Evolutionary conservation across 331 rosid species (phyloP).

Genomic region (Telfairia occidentalis): DNA sequence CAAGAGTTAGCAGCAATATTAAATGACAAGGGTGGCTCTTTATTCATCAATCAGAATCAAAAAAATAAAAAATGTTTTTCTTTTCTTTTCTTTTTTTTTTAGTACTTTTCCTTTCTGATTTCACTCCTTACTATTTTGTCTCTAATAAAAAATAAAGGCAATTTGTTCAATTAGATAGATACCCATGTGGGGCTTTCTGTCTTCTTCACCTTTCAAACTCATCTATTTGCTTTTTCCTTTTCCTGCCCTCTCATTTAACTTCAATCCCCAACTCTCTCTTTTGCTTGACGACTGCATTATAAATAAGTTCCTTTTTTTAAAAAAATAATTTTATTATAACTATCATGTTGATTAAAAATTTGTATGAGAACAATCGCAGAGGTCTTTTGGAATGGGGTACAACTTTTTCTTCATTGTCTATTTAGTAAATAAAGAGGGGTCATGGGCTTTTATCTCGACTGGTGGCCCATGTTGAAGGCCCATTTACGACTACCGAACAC

Average conservation of each 20-base stretch:
- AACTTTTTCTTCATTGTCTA: too few relatives aligned
- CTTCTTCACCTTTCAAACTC: background rate
- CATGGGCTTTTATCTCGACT: background rate
- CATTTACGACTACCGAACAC: background rate
- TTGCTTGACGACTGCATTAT: background rate
- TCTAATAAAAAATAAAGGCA: background rate
- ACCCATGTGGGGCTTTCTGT: background rate
- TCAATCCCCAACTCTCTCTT: background rate
- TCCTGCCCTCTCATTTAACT: background rate
- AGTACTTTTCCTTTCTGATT: background rate
- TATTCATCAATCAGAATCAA: slow-evolving; percentile 6
- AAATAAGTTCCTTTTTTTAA: too few relatives aligned
- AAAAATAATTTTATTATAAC: too few relatives aligned
- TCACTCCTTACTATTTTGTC: background rate
- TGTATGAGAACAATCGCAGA: too few relatives aligned
- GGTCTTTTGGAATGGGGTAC: too few relatives aligned
- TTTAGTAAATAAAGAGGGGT: background rate
- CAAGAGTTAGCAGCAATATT: background rate
- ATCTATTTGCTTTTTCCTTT: background rate
- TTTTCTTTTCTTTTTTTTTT: background rate
- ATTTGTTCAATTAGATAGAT: background rate
- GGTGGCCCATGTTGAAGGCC: background rate
- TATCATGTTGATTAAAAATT: too few relatives aligned
- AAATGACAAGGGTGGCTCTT: background rate
- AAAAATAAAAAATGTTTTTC: too few relatives aligned